Percentiles rank a stretch among this genome's conserved stretches.
Evolutionary conservation across 148 eudicot species (phyloP).

Genomic region (Salicornia ramosissima): DNA sequence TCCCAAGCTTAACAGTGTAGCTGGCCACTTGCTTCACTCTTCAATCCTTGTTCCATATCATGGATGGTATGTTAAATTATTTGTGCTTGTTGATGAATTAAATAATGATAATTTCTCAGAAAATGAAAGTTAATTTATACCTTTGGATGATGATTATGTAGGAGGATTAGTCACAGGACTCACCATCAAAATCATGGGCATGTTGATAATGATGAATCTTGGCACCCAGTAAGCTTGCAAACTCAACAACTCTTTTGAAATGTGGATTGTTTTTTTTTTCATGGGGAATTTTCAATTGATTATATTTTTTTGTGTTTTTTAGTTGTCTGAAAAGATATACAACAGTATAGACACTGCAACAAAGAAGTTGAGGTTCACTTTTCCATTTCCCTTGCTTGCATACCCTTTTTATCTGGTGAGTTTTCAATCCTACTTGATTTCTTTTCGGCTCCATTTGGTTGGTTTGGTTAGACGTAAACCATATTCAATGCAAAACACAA

Average conservation of each 20-base stretch:
- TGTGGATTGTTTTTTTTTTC: not conserved
- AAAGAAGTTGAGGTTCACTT: slow-evolving; percentile 52
- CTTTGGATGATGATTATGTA: slow-evolving; percentile 13
- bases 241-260: not conserved
- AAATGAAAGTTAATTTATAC: not conserved
- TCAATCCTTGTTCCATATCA: slow-evolving; percentile 83
- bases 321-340: slow-evolving; percentile 56
- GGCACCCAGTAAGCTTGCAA: slow-evolving; percentile 58
- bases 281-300: not conserved
- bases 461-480: no score
- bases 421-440: not conserved
- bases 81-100: no score
- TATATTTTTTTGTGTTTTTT: slow-evolving; percentile 5
- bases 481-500: no score
- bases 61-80: slow-evolving; percentile 53
- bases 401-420: slow-evolving; percentile 70
- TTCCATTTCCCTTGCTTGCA: slow-evolving; percentile 72
- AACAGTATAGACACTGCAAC: slow-evolving; percentile 39
- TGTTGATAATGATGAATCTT: slow-evolving; percentile 81
- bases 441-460: not conserved
- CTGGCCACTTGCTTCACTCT: slow-evolving; percentile 72
- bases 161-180: slow-evolving; percentile 86
- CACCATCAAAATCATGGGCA: slow-evolving; percentile 87
- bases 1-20: slow-evolving; percentile 59
- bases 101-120: no score